Percentiles rank a stretch among this genome's conserved stretches.
phyloP scores from a whole-genome alignment of 768 basidiomycete genomes.

The Cyclocybe cylindracea region DNA sequence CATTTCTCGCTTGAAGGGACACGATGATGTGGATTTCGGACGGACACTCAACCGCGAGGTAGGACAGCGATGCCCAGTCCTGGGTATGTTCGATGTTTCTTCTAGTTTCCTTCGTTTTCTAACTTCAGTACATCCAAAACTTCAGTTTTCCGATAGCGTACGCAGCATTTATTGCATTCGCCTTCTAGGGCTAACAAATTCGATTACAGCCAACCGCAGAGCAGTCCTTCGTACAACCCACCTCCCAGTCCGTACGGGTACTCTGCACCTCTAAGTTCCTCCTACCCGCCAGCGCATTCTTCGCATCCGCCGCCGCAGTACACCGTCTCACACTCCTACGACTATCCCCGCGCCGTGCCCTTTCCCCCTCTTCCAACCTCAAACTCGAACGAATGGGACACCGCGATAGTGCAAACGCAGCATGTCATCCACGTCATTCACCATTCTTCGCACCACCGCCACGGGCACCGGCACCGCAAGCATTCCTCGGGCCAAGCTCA shows the following conservation, averaged over 20 bases:
- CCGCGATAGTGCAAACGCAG: conserved; percentile 1
- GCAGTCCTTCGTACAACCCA: background rate
- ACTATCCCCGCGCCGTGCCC: conserved; percentile 8
- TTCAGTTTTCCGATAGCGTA: background rate
- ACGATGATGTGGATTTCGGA: conserved; percentile 44
- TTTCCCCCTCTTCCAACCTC: background rate
- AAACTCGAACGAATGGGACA: background rate
- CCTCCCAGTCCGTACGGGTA: conserved; percentile 7
- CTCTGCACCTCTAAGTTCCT: conserved; percentile 9
- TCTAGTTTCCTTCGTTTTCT: conserved; percentile 23
- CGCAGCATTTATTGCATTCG: too few species aligned
- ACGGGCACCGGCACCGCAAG: background rate
- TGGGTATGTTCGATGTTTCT: conserved; percentile 20
- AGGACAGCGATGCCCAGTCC: conserved; percentile 26
- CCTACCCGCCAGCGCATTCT: conserved; percentile 11
- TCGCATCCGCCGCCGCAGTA: background rate
- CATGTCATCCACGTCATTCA: conserved; percentile 24
- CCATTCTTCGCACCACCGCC: conserved; percentile 19
- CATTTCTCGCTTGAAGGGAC: background rate
- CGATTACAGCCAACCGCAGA: too few species aligned
- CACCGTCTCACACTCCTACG: background rate
- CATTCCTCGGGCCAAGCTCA: too few species aligned
- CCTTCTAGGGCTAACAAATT: too few species aligned
- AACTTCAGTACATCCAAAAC: conserved; percentile 23
- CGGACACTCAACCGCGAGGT: conserved; percentile 1